Evolutionary conservation across 495 filamentous ascomycete species (phyloP), one percentile per base, ranked within the genome.

Genomic region (Beverwykella pulmonaria): DNA sequence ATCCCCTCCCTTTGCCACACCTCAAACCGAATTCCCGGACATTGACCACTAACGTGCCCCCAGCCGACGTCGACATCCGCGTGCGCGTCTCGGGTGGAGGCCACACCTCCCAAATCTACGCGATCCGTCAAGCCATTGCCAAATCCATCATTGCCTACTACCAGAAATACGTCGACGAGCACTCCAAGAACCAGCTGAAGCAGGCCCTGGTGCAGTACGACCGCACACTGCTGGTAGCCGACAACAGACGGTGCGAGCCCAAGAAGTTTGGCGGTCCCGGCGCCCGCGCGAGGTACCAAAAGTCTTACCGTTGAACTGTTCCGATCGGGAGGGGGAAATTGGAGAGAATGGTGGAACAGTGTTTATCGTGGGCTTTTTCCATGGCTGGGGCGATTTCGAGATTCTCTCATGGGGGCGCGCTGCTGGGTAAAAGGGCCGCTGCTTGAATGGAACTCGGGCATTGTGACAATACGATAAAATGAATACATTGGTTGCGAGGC

Each of bases 161-260:
- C 90, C 94, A 97, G 87, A 98, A 98, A 85, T 98, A 88, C 83
- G 91, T 98, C 80, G 94, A 98, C 78, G 94, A 98, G 89, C 92
- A 98, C 88, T 89, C 90, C 83, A 98, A 98, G 91, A 98, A 97
- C 88, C 84, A 89, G 82, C 85, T 98, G 73, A 98, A 98, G 91
- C 88, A 92, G 80, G 90, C 90, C 67, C 86, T 98, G 67, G 88
- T 90, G 75, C 86, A 90, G 79, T 98, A 95, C 86, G 94, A 98
- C 86, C 88, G 94, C 73, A 96, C 91, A 78, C 85, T 98, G 68
- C 88, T 98, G 73, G 94, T 98, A 71, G 95, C 94, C 79, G 94
- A 98, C 78, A 96, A 96, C 86, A 85, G 93, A 73, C 90, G 94
- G 67, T 77, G 75, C 66, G 79, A 81, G 73, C 79, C 79, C 48